These are phyloP conservation scores for Scheffersomyces parashehatae DNA, from an alignment of 1,139 yeast genomes.

Conservation along the genomic window DNA sequence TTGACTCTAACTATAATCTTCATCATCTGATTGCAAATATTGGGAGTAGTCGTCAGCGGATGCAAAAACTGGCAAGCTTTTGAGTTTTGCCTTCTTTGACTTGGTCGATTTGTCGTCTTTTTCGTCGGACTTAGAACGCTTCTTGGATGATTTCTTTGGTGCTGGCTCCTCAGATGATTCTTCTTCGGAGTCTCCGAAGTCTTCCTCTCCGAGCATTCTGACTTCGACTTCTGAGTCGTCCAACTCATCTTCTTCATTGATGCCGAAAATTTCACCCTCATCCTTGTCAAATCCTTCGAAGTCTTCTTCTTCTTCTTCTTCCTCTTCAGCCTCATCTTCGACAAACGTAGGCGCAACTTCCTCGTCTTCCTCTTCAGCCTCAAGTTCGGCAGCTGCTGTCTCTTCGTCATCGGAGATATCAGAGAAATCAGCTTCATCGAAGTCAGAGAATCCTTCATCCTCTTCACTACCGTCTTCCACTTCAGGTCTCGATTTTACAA, in stretches of 20 bases:
- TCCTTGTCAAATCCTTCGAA: constrained; percentile 20
- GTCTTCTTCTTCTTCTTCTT: constrained; percentile 22
- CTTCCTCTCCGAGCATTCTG: constrained; percentile 19
- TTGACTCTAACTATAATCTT: constrained; percentile 29
- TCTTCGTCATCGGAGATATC: constrained; percentile 32
- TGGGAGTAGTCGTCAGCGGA: constrained; percentile 87
- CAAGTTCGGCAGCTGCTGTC: constrained; percentile 10
- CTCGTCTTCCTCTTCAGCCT: constrained; percentile 32
- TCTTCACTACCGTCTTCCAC: constrained; percentile 59
- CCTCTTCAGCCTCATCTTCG: constrained; percentile 18
- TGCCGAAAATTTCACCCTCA: constrained; percentile 29
- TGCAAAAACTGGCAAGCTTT: constrained; percentile 81
- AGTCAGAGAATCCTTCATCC: constrained; percentile 47
- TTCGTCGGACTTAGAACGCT: constrained; percentile 21
- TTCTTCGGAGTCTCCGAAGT: constrained; percentile 19
- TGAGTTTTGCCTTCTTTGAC: constrained; percentile 60
- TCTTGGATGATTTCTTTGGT: constrained; percentile 18
- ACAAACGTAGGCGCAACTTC: constrained; percentile 34
- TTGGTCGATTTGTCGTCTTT: constrained; percentile 24
- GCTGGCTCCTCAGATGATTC: constrained; percentile 11
- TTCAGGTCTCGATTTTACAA: constrained; percentile 82
- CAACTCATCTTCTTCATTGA: constrained; percentile 39
- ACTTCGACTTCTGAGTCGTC: constrained; percentile 35
- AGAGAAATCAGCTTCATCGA: constrained; percentile 50
- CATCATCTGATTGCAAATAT: constrained; percentile 66